Percentiles rank a stretch among this genome's conserved stretches.
Evolutionary conservation across 345 rosid species (phyloP).

Genomic region (Eucalyptus guilfoylei): DNA sequence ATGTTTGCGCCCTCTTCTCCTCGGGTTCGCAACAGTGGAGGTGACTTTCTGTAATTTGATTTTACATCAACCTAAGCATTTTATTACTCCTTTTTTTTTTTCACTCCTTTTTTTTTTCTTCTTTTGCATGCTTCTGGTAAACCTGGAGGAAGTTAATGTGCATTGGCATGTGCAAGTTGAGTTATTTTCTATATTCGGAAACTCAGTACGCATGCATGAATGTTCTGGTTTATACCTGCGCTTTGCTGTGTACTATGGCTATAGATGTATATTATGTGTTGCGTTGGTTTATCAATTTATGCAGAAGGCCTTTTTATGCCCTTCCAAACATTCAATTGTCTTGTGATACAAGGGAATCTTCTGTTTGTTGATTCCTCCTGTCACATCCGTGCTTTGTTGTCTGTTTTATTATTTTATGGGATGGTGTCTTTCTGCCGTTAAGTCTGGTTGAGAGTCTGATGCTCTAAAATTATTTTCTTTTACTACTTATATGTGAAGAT

Average conservation of each 20-base stretch:
- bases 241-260: neutral
- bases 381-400: neutral
- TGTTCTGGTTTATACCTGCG: neutral
- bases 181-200: neutral
- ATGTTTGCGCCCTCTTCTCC: slow-evolving; percentile 9
- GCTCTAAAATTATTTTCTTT: neutral
- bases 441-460: neutral
- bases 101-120: neutral
- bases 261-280: neutral
- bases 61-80: neutral
- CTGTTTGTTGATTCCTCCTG: neutral
- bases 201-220: neutral
- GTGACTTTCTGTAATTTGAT: slow-evolving; percentile 12
- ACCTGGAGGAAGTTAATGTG: neutral
- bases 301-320: neutral
- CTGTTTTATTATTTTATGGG: neutral
- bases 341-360: neutral
- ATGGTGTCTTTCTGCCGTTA: neutral
- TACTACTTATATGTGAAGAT: neutral
- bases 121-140: neutral
- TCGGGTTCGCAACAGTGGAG: slow-evolving; percentile 58
- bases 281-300: neutral
- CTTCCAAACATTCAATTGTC: neutral
- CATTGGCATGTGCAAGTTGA: neutral
- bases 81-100: neutral